These are phyloP conservation scores for Phaeolepiota aurea DNA, from an alignment of 768 basidiomycete genomes.

Conservation along the genomic window DNA sequence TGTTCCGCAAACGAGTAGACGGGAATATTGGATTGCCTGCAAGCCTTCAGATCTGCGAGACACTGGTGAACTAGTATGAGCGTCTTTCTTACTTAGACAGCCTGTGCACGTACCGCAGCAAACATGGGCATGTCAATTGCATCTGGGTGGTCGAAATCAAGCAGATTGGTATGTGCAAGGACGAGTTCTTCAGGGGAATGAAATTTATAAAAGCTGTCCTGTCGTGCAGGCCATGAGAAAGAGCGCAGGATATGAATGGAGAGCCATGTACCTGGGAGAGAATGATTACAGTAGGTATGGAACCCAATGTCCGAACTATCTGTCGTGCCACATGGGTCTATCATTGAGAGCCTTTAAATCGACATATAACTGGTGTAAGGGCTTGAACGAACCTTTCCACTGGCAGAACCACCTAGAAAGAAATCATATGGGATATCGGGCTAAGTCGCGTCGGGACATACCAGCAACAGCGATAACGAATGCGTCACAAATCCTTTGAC, in stretches of 20 bases:
- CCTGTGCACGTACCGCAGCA: conserved; percentile 45
- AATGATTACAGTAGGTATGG: conserved; percentile 83
- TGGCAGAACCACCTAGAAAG: conserved; percentile 68
- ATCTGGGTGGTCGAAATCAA: conserved; percentile 89
- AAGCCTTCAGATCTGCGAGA: conserved; percentile 75
- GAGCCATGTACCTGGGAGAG: conserved; percentile 62
- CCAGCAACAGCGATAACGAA: conserved; percentile 85
- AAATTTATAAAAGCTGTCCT: conserved; percentile 93
- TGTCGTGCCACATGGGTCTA: conserved; percentile 84
- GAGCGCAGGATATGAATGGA: background rate
- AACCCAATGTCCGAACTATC: conserved; percentile 74
- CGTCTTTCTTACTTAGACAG: background rate
- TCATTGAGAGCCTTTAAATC: background rate
- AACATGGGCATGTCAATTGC: conserved; percentile 89
- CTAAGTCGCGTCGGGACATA: conserved; percentile 19
- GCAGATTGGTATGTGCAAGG: conserved; percentile 72
- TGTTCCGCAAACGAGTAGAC: conserved; percentile 92
- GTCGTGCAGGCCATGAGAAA: conserved; percentile 4
- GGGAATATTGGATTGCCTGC: conserved; percentile 82
- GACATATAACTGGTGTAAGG: conserved; percentile 1
- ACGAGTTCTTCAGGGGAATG: conserved; percentile 73
- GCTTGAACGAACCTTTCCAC: conserved; percentile 59
- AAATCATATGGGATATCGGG: background rate
- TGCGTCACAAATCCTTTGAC: conserved; percentile 59
- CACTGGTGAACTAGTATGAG: conserved; percentile 40